phyloP scores from a whole-genome alignment of 805 yeast genomes.

The Tetrapisispora fleetii region DNA sequence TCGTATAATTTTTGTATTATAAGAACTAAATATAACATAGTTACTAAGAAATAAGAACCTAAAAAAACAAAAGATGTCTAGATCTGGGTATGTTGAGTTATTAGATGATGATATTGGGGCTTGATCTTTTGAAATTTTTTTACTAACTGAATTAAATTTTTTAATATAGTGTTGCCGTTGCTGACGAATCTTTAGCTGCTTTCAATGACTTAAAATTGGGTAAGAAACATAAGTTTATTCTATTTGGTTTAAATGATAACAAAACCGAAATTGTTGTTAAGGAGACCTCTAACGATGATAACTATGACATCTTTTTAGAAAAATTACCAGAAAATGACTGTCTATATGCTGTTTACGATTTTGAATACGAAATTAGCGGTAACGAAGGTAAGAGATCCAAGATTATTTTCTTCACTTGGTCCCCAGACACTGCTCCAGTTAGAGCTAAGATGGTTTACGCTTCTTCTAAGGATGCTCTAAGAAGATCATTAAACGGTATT shows the following conservation, averaged over 20 bases:
- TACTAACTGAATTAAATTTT: background rate
- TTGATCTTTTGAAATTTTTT: background rate
- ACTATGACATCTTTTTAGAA: conserved; percentile 79
- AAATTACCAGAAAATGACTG: conserved; percentile 93
- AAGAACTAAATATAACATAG: background rate
- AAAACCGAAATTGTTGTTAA: conserved; percentile 89
- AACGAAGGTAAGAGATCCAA: conserved; percentile 92
- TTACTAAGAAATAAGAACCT: background rate
- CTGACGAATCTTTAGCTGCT: conserved; percentile 85
- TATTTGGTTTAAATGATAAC: conserved; percentile 70
- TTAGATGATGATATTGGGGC: background rate
- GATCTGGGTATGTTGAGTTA: conserved; percentile 28
- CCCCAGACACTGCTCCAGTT: conserved; percentile 95
- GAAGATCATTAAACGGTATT: conserved; percentile 94
- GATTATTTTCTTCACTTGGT: conserved; percentile 73
- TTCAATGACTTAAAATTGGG: conserved; percentile 95
- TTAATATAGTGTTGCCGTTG: conserved; percentile 59
- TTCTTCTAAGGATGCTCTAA: conserved; percentile 93
- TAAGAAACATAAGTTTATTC: conserved; percentile 74
- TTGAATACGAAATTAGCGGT: conserved; percentile 81
- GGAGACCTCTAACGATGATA: conserved; percentile 61
- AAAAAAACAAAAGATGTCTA: conserved; percentile 19
- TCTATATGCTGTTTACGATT: conserved; percentile 93
- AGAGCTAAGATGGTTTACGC: conserved; percentile 97
- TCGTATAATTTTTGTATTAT: no score